Evolutionary conservation across 2,329 filamentous ascomycete species (phyloP).

Genomic region (Fusarium zealandicum): DNA sequence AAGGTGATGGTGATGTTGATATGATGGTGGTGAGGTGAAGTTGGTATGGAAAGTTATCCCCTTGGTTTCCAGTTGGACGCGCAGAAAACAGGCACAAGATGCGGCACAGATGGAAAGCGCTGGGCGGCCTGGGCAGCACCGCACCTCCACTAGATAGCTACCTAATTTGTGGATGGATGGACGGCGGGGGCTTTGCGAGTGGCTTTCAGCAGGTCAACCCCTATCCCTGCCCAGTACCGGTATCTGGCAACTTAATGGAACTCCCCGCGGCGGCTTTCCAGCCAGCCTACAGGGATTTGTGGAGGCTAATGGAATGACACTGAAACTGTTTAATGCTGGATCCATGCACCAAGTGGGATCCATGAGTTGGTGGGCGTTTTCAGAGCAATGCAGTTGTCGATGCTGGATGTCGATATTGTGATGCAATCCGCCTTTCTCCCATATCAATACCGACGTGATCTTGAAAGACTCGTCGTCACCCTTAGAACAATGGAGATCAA

Average conservation of each 20-base stretch:
- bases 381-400: neutral
- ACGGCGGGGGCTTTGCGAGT: too few species aligned
- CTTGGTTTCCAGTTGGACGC: conserved; percentile 7
- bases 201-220: neutral
- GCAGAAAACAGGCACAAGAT: conserved; percentile 19
- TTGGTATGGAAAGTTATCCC: neutral
- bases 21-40: conserved; percentile 22
- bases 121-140: neutral
- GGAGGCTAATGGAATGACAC: conserved; percentile 21
- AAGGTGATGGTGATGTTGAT: conserved; percentile 28
- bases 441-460: too few species aligned
- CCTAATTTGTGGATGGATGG: too few species aligned
- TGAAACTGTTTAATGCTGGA: conserved; percentile 1
- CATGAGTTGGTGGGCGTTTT: neutral
- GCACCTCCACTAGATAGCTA: too few species aligned
- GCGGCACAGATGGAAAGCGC: conserved; percentile 10
- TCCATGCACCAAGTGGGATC: neutral
- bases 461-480: too few species aligned
- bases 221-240: conserved; percentile 1
- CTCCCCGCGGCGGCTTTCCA: conserved; percentile 15
- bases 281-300: neutral
- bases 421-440: neutral
- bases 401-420: conserved; percentile 11
- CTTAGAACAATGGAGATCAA: neutral
- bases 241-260: conserved; percentile 8